These are phyloP conservation scores for Suillus brevipes DNA, from an alignment of 768 basidiomycete genomes.

Conservation along the genomic window DNA sequence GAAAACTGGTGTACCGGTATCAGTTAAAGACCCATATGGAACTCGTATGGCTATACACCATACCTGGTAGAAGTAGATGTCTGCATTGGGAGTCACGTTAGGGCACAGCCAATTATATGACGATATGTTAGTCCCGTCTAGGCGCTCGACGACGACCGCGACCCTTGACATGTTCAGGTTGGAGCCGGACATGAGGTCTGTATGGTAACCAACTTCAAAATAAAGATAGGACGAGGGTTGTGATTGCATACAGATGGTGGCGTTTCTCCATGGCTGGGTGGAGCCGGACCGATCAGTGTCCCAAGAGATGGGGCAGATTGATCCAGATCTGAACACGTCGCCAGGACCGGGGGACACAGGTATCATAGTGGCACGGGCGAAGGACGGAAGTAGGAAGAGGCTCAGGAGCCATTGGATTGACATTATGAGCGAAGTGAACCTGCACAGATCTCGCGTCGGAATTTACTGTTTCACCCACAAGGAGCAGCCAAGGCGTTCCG, in stretches of 20 bases:
- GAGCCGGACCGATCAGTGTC: slow-evolving; percentile 18
- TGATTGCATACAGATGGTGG: slow-evolving; percentile 35
- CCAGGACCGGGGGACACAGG: slow-evolving; percentile 43
- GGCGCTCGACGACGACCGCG: slow-evolving; percentile 24
- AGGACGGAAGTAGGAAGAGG: slow-evolving; percentile 10
- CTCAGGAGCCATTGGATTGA: slow-evolving; percentile 7
- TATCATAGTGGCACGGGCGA: slow-evolving; percentile 22
- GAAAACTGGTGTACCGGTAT: slow-evolving; percentile 25
- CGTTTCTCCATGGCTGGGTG: slow-evolving; percentile 35
- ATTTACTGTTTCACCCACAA: background rate
- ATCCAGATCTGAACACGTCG: slow-evolving; percentile 34
- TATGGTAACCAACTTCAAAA: background rate
- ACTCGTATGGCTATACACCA: background rate
- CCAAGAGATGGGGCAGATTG: slow-evolving; percentile 39
- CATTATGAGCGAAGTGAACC: slow-evolving; percentile 5
- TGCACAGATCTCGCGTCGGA: background rate
- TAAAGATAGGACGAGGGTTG: background rate
- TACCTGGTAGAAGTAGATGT: slow-evolving; percentile 44
- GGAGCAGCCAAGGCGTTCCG: background rate
- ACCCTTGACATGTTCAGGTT: slow-evolving; percentile 38
- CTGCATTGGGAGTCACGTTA: slow-evolving; percentile 35
- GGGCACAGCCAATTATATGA: slow-evolving; percentile 41
- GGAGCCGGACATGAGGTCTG: slow-evolving; percentile 42
- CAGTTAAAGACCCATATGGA: background rate
- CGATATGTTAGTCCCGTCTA: slow-evolving; percentile 37